These are phyloP conservation scores for Brassica carinata DNA, from an alignment of 345 rosid genomes.

Conservation along the genomic window DNA sequence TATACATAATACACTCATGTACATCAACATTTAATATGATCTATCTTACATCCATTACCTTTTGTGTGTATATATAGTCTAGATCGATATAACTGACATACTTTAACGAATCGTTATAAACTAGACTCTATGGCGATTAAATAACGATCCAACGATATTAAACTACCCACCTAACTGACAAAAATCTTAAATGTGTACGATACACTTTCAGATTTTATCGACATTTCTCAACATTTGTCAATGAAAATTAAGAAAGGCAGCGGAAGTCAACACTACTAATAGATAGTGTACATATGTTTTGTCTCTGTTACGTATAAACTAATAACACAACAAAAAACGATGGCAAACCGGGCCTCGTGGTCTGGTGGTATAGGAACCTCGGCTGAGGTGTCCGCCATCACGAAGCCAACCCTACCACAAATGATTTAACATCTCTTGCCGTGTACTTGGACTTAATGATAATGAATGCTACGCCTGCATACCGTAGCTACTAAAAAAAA, in stretches of 20 bases:
- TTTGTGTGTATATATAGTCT: slow-evolving; percentile 25
- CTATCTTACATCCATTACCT: slow-evolving; percentile 29
- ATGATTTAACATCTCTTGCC: too few relatives aligned
- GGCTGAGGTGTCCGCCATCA: too few relatives aligned
- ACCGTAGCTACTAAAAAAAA: too few relatives aligned
- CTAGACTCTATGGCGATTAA: slow-evolving; percentile 8
- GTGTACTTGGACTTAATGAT: too few relatives aligned
- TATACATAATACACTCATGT: slow-evolving; percentile 6
- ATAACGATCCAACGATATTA: slow-evolving; percentile 18
- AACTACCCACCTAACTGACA: slow-evolving; percentile 27
- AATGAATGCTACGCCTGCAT: too few relatives aligned
- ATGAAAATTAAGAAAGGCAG: slow-evolving; percentile 16
- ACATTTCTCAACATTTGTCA: slow-evolving; percentile 27
- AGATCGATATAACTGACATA: slow-evolving; percentile 18
- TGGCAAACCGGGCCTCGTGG: not conserved
- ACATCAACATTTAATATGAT: slow-evolving; percentile 20
- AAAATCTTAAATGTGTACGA: slow-evolving; percentile 22
- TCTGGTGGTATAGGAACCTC: too few relatives aligned
- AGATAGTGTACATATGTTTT: slow-evolving; percentile 25
- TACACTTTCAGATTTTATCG: slow-evolving; percentile 16
- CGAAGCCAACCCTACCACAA: too few relatives aligned
- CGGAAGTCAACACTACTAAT: slow-evolving; percentile 31
- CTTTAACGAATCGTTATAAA: slow-evolving; percentile 1
- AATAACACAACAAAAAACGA: slow-evolving; percentile 6
- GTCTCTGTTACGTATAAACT: slow-evolving; percentile 19